Percentiles rank a stretch among this genome's conserved stretches.
phyloP scores from a whole-genome alignment of 2,329 filamentous ascomycete genomes.

The Blumeriella jaapii region DNA sequence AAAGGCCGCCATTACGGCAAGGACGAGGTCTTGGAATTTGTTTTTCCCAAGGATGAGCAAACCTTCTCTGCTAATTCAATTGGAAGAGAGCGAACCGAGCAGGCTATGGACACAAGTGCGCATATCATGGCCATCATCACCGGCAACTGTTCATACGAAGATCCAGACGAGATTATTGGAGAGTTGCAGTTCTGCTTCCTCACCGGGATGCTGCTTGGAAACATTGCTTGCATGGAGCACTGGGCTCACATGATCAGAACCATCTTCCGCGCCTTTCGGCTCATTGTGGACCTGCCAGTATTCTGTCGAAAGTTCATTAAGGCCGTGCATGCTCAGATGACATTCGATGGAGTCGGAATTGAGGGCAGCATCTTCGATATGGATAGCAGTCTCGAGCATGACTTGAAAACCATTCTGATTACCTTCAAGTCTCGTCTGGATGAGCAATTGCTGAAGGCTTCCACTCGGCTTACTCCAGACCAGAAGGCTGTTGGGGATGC shows the following conservation, averaged over 20 bases:
- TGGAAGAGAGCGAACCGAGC: slow-evolving; percentile 31
- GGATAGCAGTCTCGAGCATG: slow-evolving; percentile 21
- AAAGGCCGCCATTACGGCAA: slow-evolving; percentile 29
- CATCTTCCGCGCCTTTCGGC: slow-evolving; percentile 38
- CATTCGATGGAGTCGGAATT: slow-evolving; percentile 39
- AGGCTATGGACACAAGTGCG: slow-evolving; percentile 37
- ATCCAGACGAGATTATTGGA: slow-evolving; percentile 38
- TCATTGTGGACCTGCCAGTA: slow-evolving; percentile 33
- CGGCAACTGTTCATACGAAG: slow-evolving; percentile 24
- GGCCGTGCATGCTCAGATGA: slow-evolving; percentile 42
- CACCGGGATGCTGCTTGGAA: slow-evolving; percentile 45
- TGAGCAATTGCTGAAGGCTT: slow-evolving; percentile 33
- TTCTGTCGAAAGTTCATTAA: slow-evolving; percentile 38
- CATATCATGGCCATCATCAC: slow-evolving; percentile 35
- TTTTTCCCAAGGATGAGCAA: slow-evolving; percentile 33
- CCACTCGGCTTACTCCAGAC: slow-evolving; percentile 28
- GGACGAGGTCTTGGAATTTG: slow-evolving; percentile 37
- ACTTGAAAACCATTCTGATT: slow-evolving; percentile 37
- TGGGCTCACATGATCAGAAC: slow-evolving; percentile 47
- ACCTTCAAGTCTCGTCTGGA: slow-evolving; percentile 44
- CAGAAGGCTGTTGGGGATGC: slow-evolving; percentile 36
- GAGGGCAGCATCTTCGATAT: slow-evolving; percentile 32
- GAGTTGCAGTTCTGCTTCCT: slow-evolving; percentile 51
- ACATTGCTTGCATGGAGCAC: slow-evolving; percentile 47
- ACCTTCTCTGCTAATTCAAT: slow-evolving; percentile 31